phyloP scores from a whole-genome alignment of 2,329 filamentous ascomycete genomes.

The Colletotrichum higginsianum region DNA sequence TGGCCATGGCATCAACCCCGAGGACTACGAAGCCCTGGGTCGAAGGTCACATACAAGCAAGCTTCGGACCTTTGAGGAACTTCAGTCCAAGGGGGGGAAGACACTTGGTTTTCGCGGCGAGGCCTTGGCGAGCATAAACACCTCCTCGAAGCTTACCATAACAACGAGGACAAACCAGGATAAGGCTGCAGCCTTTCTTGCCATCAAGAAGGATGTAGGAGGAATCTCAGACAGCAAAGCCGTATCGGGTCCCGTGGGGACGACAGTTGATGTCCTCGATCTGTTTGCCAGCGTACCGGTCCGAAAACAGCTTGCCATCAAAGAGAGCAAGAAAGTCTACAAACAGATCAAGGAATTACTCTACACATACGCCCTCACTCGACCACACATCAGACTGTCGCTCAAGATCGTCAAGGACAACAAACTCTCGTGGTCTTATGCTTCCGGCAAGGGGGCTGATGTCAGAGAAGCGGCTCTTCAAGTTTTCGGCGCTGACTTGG shows the following conservation, averaged over 20 bases:
- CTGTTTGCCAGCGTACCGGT: conserved; percentile 76
- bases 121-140: conserved; percentile 77
- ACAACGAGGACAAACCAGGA: conserved; percentile 76
- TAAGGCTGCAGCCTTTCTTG: conserved; percentile 67
- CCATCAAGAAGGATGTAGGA: conserved; percentile 58
- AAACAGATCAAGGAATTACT: conserved; percentile 72
- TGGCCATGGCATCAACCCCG: conserved; percentile 76
- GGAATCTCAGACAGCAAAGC: conserved; percentile 56
- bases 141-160: conserved; percentile 71
- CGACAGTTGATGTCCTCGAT: conserved; percentile 72
- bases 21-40: conserved; percentile 75
- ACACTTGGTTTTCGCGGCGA: conserved; percentile 84
- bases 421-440: conserved; percentile 73
- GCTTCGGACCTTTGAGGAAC: conserved; percentile 74
- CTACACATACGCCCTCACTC: conserved; percentile 75
- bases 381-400: conserved; percentile 72
- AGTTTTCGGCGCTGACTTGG: conserved; percentile 71
- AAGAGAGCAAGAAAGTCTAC: conserved; percentile 70
- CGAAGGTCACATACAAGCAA: conserved; percentile 82
- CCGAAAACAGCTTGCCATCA: conserved; percentile 70
- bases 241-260: conserved; percentile 74
- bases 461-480: conserved; percentile 74
- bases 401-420: conserved; percentile 71
- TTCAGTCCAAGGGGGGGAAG: conserved; percentile 68
- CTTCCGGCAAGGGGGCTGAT: conserved; percentile 64